Percentiles rank a stretch among this genome's conserved stretches.
Conservation (phyloP, 345 rosid species). For the Sisymbrium altissimum region DNA sequence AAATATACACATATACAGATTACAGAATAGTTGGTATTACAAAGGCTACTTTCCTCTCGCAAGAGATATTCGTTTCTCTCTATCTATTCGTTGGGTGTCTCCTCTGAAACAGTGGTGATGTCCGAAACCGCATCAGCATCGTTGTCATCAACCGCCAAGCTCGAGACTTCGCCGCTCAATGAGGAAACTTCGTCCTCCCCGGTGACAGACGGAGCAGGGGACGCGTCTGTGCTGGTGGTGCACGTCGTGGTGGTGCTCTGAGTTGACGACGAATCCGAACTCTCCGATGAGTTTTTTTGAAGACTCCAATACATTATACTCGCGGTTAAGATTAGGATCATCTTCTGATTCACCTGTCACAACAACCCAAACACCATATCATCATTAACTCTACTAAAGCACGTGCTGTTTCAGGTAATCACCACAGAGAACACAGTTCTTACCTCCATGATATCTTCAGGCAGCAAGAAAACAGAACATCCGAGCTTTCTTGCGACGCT, state of each 20-base stretch:
- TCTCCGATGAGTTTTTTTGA: slow-evolving; percentile 54
- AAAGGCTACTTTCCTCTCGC: slow-evolving; percentile 12
- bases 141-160: slow-evolving; percentile 42
- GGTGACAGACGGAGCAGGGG: slow-evolving; percentile 63
- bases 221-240: slow-evolving; percentile 46
- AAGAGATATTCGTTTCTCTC: background rate
- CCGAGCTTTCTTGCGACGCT: slow-evolving; percentile 96
- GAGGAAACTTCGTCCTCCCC: slow-evolving; percentile 77
- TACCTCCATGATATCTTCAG: slow-evolving; percentile 98
- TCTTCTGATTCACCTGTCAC: slow-evolving; percentile 89
- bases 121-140: slow-evolving; percentile 58
- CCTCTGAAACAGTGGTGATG: slow-evolving; percentile 50
- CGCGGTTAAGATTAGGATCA: slow-evolving; percentile 79
- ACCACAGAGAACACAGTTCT: background rate
- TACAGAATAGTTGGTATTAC: background rate
- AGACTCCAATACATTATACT: slow-evolving; percentile 94
- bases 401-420: background rate
- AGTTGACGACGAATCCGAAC: slow-evolving; percentile 50
- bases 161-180: slow-evolving; percentile 54
- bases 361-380: slow-evolving; percentile 20
- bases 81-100: slow-evolving; percentile 18
- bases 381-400: background rate
- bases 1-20: background rate
- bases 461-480: slow-evolving; percentile 93
- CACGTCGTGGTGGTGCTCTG: slow-evolving; percentile 36